Evolutionary conservation across 306 rosid genomes (phyloP).

Genomic region (Acacia crassicarpa): DNA sequence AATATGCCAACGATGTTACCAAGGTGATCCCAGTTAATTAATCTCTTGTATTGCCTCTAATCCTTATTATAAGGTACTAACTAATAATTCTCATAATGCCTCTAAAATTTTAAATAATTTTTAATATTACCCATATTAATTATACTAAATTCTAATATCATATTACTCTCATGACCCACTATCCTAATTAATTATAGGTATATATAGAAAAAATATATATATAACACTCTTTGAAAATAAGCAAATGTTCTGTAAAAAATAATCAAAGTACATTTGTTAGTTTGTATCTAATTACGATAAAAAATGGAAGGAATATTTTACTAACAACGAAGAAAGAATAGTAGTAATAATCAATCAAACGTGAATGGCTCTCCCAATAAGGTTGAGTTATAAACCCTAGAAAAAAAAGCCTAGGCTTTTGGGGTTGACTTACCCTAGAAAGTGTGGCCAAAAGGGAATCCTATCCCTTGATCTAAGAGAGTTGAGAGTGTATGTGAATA

Average conservation of each 20-base stretch:
- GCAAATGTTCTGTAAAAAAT: no score
- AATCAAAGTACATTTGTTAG: no score
- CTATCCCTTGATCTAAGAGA: slow-evolving; percentile 55
- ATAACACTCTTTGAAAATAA: no score
- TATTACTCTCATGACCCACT: no score
- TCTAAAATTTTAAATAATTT: no score
- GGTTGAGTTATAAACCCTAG: slow-evolving; percentile 6
- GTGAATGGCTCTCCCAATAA: background rate
- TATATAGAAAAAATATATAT: no score
- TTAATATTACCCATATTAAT: no score
- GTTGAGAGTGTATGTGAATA: slow-evolving; percentile 45
- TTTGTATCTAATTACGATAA: no score
- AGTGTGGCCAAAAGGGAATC: slow-evolving; percentile 83
- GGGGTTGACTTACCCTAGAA: slow-evolving; percentile 83
- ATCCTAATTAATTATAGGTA: no score
- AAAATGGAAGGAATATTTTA: background rate
- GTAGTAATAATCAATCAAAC: background rate
- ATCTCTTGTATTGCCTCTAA: background rate
- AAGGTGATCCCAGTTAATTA: background rate
- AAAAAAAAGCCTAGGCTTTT: slow-evolving; percentile 53
- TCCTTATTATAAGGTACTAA: no score
- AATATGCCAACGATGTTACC: background rate
- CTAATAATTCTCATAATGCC: no score
- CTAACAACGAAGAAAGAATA: background rate
- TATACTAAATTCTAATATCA: no score